phyloP scores from a whole-genome alignment of 768 basidiomycete species.

The Leccinellum rugosiceps region DNA sequence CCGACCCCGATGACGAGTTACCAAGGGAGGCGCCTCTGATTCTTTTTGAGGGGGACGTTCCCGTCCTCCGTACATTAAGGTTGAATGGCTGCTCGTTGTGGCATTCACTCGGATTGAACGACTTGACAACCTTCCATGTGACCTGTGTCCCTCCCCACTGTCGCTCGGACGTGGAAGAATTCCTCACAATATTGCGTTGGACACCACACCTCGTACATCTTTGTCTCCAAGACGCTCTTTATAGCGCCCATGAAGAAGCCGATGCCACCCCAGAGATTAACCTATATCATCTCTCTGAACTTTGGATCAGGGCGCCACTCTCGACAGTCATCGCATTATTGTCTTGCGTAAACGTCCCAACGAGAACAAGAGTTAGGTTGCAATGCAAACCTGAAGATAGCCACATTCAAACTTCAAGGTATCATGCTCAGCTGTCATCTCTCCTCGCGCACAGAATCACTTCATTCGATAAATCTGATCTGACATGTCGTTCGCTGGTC shows the following conservation, averaged over 20 bases:
- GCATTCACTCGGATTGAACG: neutral
- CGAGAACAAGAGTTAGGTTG: neutral
- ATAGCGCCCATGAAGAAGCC: neutral
- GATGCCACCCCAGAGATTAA: neutral
- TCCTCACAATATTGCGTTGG: slow-evolving; percentile 30
- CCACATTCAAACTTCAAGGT: too few species aligned
- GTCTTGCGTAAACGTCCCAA: slow-evolving; percentile 4
- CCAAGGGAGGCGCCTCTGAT: neutral
- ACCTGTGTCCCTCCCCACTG: slow-evolving; percentile 14
- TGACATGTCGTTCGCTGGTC: neutral
- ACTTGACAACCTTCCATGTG: slow-evolving; percentile 36
- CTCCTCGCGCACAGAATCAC: neutral
- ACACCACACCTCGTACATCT: slow-evolving; percentile 35
- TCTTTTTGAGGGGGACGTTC: neutral
- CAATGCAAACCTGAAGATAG: too few species aligned
- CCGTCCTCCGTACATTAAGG: neutral
- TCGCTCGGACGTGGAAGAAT: slow-evolving; percentile 27
- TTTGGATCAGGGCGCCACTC: neutral
- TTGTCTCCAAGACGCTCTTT: slow-evolving; percentile 31
- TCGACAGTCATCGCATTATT: neutral
- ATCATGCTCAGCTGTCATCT: neutral
- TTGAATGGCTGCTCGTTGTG: neutral
- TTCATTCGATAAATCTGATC: neutral
- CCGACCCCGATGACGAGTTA: neutral
- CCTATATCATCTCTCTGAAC: slow-evolving; percentile 3